Percentiles rank a stretch among this genome's conserved stretches.
Evolutionary conservation across 2,329 filamentous ascomycete genomes (phyloP).

Genomic region (Trichoderma hamatum): DNA sequence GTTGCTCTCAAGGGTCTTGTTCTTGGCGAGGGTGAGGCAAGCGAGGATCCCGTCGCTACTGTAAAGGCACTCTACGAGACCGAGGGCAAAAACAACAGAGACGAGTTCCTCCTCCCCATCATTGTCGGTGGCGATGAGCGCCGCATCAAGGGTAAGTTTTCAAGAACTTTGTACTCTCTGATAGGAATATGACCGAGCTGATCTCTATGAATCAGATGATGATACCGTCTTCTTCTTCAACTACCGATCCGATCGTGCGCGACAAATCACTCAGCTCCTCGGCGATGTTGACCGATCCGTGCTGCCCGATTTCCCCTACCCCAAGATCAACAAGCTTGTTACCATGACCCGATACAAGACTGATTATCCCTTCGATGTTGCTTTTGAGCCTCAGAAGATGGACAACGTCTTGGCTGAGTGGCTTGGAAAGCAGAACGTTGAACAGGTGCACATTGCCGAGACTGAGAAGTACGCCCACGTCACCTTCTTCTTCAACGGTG

Average conservation of each 20-base stretch:
- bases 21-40: conserved; percentile 82
- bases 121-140: conserved; percentile 85
- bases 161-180: too few species aligned
- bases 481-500: conserved; percentile 99
- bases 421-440: conserved; percentile 82
- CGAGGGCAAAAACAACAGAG: conserved; percentile 69
- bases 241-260: conserved; percentile 96
- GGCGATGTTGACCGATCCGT: conserved; percentile 92
- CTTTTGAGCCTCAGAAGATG: conserved; percentile 95
- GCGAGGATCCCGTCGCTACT: conserved; percentile 80
- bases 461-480: conserved; percentile 99
- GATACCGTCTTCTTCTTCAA: conserved; percentile 99
- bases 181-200: neutral
- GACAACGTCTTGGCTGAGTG: conserved; percentile 98
- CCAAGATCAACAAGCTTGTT: conserved; percentile 79
- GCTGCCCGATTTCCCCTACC: conserved; percentile 88
- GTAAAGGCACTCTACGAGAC: conserved; percentile 87
- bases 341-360: conserved; percentile 99
- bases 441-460: conserved; percentile 96
- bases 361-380: conserved; percentile 88
- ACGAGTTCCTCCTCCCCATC: conserved; percentile 98
- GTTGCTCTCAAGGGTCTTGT: conserved; percentile 85
- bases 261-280: conserved; percentile 92
- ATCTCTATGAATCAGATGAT: conserved; percentile 59
- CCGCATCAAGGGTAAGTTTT: conserved; percentile 73